A percentile compares a stretch with the other conserved stretches of the same genome.
phyloP scores from a whole-genome alignment of 345 rosid species.

The Rhodomyrtus tomentosa region DNA sequence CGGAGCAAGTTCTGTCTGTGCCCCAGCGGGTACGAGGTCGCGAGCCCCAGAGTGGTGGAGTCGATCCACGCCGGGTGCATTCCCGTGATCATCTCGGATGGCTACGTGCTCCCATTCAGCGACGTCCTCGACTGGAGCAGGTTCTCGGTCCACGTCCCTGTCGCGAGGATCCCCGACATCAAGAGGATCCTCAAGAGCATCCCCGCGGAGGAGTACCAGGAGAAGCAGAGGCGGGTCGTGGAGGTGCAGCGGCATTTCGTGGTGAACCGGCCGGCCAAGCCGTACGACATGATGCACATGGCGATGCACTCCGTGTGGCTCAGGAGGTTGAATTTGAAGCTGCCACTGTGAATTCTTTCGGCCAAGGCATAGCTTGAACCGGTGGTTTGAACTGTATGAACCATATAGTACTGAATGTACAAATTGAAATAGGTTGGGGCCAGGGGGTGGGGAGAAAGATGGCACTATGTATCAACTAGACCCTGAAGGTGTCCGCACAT shows the following conservation, averaged over 20 bases:
- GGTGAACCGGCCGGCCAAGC: slow-evolving; percentile 28
- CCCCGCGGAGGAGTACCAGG: slow-evolving; percentile 13
- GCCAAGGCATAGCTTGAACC: background rate
- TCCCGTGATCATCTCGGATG: slow-evolving; percentile 27
- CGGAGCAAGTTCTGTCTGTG: slow-evolving; percentile 30
- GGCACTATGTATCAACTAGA: background rate
- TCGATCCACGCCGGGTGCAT: slow-evolving; percentile 28
- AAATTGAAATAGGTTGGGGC: background rate
- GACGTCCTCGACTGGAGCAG: slow-evolving; percentile 32
- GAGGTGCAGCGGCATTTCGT: slow-evolving; percentile 30
- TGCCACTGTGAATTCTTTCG: background rate
- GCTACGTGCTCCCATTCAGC: slow-evolving; percentile 28
- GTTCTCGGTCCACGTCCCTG: slow-evolving; percentile 24
- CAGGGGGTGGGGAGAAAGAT: background rate
- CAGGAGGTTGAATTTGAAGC: slow-evolving; percentile 26
- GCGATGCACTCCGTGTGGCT: slow-evolving; percentile 42
- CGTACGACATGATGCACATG: slow-evolving; percentile 32
- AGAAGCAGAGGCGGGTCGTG: slow-evolving; percentile 14
- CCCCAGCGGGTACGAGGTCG: slow-evolving; percentile 42
- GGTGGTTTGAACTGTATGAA: background rate
- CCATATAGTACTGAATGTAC: background rate
- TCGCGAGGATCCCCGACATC: slow-evolving; percentile 19
- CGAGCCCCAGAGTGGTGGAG: slow-evolving; percentile 35
- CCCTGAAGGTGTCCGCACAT: no score
- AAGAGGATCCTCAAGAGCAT: slow-evolving; percentile 17